These are phyloP conservation scores for Hericium erinaceus DNA, from an alignment of 768 basidiomycete genomes.

Conservation along the genomic window DNA sequence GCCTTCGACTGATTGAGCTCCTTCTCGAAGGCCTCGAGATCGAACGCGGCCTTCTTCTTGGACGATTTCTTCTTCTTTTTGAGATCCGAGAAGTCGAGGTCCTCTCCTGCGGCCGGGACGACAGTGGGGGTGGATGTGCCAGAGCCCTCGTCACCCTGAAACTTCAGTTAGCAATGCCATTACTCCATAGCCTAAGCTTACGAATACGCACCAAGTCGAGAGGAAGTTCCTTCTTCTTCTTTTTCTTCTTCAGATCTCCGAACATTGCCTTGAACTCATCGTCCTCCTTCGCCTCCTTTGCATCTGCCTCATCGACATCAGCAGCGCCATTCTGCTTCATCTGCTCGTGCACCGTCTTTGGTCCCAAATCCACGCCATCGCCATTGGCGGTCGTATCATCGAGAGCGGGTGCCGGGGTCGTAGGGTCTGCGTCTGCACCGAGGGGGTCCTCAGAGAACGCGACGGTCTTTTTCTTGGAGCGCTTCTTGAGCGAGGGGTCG, in stretches of 20 bases:
- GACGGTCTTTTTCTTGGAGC: slow-evolving; percentile 82
- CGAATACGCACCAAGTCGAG: slow-evolving; percentile 56
- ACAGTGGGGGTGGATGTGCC: slow-evolving; percentile 51
- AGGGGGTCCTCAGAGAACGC: slow-evolving; percentile 81
- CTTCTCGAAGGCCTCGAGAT: slow-evolving; percentile 92
- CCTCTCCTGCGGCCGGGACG: slow-evolving; percentile 38
- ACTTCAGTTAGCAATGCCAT: neutral
- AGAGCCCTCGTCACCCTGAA: slow-evolving; percentile 53
- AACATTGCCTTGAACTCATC: slow-evolving; percentile 81
- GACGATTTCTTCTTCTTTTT: slow-evolving; percentile 92
- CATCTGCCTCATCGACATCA: slow-evolving; percentile 23
- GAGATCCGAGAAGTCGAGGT: slow-evolving; percentile 90
- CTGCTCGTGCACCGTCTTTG: slow-evolving; percentile 65
- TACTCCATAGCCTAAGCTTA: neutral
- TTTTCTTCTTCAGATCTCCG: slow-evolving; percentile 85
- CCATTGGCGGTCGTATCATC: slow-evolving; percentile 62
- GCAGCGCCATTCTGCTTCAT: slow-evolving; percentile 44
- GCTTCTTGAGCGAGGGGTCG: slow-evolving; percentile 72
- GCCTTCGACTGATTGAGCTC: slow-evolving; percentile 69
- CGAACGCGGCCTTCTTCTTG: slow-evolving; percentile 83
- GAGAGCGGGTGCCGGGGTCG: slow-evolving; percentile 67
- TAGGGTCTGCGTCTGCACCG: slow-evolving; percentile 76
- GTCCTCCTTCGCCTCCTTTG: slow-evolving; percentile 47
- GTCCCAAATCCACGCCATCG: slow-evolving; percentile 68
- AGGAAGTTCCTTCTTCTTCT: slow-evolving; percentile 86